Percentiles rank a stretch among this genome's conserved stretches.
Conservation (phyloP, 306 rosid species). For the Cucurbita ficifolia region DNA sequence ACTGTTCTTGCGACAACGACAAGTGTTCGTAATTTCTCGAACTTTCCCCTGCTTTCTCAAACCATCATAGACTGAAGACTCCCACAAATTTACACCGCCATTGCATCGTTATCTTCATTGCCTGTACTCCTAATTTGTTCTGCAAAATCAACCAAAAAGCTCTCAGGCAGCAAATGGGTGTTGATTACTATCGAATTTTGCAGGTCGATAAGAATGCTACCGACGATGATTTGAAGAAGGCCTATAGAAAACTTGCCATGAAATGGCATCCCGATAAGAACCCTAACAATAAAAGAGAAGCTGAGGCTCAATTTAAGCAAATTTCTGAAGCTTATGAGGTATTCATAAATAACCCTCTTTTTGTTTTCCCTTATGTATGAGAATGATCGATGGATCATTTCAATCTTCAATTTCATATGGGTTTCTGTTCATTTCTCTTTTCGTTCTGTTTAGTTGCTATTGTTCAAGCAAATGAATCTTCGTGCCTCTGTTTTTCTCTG, state of each 20-base stretch:
- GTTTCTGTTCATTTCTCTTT: not conserved
- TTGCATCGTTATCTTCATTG: not conserved
- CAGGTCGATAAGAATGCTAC: slow-evolving; percentile 8
- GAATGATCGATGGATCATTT: too few relatives aligned
- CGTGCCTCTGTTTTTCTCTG: not conserved
- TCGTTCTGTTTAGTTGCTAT: not conserved
- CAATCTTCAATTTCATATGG: not conserved
- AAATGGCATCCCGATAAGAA: slow-evolving; percentile 9
- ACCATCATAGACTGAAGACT: not conserved
- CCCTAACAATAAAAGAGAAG: not conserved
- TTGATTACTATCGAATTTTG: slow-evolving; percentile 8
- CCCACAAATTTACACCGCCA: not conserved
- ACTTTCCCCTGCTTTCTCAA: not conserved
- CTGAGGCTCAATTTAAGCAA: slow-evolving; percentile 9
- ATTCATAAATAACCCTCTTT: not conserved
- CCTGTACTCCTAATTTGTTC: not conserved
- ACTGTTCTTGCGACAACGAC: not conserved
- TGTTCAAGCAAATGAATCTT: not conserved
- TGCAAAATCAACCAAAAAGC: not conserved
- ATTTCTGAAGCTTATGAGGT: slow-evolving; percentile 11
- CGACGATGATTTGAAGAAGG: slow-evolving; percentile 10
- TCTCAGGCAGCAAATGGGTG: not conserved
- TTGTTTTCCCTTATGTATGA: too few relatives aligned
- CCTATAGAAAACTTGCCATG: slow-evolving; percentile 7
- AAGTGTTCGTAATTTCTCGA: not conserved